phyloP scores from a whole-genome alignment of 345 rosid species.

The Melaleuca quinquenervia region DNA sequence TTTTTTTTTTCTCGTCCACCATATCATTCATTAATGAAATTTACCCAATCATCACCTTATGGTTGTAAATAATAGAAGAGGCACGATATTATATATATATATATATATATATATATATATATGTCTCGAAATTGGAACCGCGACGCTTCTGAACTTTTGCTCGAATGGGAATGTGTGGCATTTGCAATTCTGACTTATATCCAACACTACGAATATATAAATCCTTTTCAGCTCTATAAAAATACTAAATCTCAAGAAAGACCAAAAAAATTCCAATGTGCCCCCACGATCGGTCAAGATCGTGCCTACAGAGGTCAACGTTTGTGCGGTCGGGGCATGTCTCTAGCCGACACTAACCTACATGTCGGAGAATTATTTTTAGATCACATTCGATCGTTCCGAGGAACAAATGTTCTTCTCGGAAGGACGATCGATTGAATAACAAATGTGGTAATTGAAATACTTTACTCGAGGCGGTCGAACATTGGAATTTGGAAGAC shows the following conservation, averaged over 20 bases:
- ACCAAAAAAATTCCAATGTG: background rate
- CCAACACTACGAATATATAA: background rate
- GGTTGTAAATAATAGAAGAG: background rate
- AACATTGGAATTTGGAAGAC: background rate
- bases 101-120: too few species aligned
- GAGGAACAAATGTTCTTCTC: background rate
- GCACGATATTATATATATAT: background rate
- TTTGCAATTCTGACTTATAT: background rate
- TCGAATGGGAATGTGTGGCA: background rate
- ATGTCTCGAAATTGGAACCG: background rate
- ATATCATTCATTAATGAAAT: background rate
- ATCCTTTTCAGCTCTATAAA: background rate
- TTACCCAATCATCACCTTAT: background rate
- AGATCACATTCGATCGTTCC: background rate
- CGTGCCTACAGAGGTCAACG: background rate
- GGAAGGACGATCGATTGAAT: background rate
- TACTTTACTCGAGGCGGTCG: background rate
- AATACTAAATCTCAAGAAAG: background rate
- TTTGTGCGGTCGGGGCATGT: background rate
- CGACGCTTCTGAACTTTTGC: fast-evolving
- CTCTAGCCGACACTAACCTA: background rate
- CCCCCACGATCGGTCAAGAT: too few species aligned
- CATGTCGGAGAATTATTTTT: background rate
- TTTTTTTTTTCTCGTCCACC: background rate
- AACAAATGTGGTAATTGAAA: background rate